Evolutionary conservation across 2,329 filamentous ascomycete species (phyloP), one percentile per base, ranked within the genome.

Genomic region (Penicillium crustosum): DNA sequence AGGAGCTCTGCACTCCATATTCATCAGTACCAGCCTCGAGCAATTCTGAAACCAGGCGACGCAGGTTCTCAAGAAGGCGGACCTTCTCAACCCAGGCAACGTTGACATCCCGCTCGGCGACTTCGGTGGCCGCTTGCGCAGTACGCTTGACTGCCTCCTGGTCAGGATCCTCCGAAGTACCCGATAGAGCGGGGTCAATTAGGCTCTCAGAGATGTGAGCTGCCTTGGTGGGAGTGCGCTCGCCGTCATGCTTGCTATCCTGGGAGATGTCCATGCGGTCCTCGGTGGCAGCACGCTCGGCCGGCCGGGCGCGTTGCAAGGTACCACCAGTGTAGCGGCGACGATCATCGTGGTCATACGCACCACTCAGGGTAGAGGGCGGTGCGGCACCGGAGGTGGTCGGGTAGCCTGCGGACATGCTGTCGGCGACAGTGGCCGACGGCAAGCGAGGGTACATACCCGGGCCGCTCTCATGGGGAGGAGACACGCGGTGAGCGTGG

Each of bases 81-180:
- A 86, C 83, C 72, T 86, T 86, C 69, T 86, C 83, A 10, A 87
- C 81, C 85, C 85, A 88, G 62, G 83, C 79, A 60, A 84, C 81
- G 39, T 81, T 66, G 53, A 65, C 79, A 42, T 70, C 70, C 3
- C 71, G 72, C 58, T 75, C 74, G 1, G 73, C 72, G 41, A 75
- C 73, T 49, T 78, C 75, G 1, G 74, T 74, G 29, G 74, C 73
- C 1, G 72, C 71, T 54, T 74, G 71, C 3, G 74, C 70, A 41
- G 72, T 74, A 33, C 73, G 72, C 54, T 72, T 64, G 6, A 70
- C 70, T 33, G 67, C 68, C 53, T 75, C 61, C 25, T 64, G 64
- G 6, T 67, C 72, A 4, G 70, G 62, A 23, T 75, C 68, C 2
- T 69, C 60, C 4, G 73, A 64, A 10, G 60, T 58, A 33, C 66